phyloP scores from a whole-genome alignment of 352 stramenopile species.

The Phytophthora rubi region DNA sequence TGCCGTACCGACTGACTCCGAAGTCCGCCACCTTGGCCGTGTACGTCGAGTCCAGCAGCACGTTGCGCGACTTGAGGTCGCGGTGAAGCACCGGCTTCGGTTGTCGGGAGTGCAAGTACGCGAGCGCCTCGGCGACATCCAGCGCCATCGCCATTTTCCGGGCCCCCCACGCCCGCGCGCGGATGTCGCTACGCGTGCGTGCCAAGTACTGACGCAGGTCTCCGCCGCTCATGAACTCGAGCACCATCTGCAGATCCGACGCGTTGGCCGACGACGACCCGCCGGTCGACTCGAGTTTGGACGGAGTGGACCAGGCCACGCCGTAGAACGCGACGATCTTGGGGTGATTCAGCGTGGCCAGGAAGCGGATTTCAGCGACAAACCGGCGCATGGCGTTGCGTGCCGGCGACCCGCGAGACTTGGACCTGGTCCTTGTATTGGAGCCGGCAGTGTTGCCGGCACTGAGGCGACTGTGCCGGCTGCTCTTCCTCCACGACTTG shows the following conservation, averaged over 20 bases:
- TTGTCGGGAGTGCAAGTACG: constrained; percentile 69
- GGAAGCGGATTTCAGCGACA: constrained; percentile 71
- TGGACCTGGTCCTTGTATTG: constrained; percentile 26
- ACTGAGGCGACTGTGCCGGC: constrained; percentile 29
- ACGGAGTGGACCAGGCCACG: constrained; percentile 55
- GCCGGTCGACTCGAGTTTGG: constrained; percentile 13
- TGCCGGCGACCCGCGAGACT: constrained; percentile 21
- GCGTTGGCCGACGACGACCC: constrained; percentile 18
- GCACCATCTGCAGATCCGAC: constrained; percentile 66
- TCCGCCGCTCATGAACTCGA: constrained; percentile 78
- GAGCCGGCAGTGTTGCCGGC: constrained; percentile 10
- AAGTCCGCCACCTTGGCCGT: constrained; percentile 79
- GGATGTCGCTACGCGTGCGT: constrained; percentile 35
- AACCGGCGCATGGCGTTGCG: constrained; percentile 46
- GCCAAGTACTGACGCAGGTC: constrained; percentile 65
- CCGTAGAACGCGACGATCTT: constrained; percentile 87
- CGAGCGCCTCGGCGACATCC: constrained; percentile 65
- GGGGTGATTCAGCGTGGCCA: constrained; percentile 65
- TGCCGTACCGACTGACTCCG: constrained; percentile 56
- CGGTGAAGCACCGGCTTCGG: constrained; percentile 57
- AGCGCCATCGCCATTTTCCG: constrained; percentile 68
- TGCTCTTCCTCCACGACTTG: constrained; percentile 41
- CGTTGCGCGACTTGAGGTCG: constrained; percentile 22
- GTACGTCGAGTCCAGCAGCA: constrained; percentile 41
- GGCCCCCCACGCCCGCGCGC: constrained; percentile 46